Base-by-base conservation (phyloP, 208 protist genomes). In the Leishmania turanica region DNA sequence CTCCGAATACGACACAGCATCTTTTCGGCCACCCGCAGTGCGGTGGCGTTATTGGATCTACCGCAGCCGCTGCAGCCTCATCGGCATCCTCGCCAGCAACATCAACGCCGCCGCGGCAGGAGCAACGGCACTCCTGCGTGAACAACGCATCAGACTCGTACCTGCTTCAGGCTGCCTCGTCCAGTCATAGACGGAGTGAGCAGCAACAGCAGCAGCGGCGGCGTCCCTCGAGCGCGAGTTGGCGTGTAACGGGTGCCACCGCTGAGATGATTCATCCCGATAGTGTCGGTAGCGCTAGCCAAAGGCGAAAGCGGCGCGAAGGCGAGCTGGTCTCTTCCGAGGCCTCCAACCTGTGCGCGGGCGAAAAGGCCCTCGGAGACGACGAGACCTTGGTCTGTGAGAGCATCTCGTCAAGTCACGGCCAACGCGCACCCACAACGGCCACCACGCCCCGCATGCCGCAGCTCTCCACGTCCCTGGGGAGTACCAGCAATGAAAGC, bases 121-220 rank as follows among this genome's bases (percentile, higher is more conserved):
- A 11, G 21, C 19, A n/a, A 68, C n/a, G 24, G 15, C 31, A 73
- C 71, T 79, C 71, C 27, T 80, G 76, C 24, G 75, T 81, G 2
- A 77, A 78, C 54, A 34, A 80, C 68, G 64, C 82, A 65, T 64
- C 73, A 27, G 77, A 77, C 47, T 82, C 80, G 4, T 80, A 78
- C 47, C 40, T 84, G 4, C 73, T 76, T 31, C 76, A 68, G 64
- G 76, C 80, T 6, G 49, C 80, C 60, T 54, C 37, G n/a, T 79
- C 49, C 40, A 68, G 31, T 47, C 37, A 31, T 15, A 73, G 74
- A 27, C 34, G 42, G 34, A 34, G 40, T 37, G n/a, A 24, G n/a
- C 31, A 54, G 51, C 72, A 34, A 11, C 45, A 49, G 8, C 45
- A 49, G 45, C 45, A 49, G 45, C 45, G 45, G 13, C 70, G 15